Evolutionary conservation across 202 grass and related monocot genomes (phyloP).

Genomic region (Zoysia matrella): DNA sequence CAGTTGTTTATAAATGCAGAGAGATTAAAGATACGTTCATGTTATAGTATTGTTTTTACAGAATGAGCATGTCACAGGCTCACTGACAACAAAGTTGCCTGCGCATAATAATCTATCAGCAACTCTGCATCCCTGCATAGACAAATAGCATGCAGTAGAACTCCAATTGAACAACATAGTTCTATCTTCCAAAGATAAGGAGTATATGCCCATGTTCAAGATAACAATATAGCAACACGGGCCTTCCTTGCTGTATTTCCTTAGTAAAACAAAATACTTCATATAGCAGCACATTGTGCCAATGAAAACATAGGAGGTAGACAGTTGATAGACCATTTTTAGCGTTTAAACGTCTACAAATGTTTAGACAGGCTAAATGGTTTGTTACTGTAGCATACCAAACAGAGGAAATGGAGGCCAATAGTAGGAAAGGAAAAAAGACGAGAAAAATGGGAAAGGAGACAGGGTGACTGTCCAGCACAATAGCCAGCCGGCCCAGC

Average conservation of each 20-base stretch:
- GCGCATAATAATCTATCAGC: background rate
- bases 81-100: too few relatives aligned
- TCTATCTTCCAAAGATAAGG: background rate
- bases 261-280: background rate
- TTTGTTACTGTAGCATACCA: too few relatives aligned
- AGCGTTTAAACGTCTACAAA: too few relatives aligned
- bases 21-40: background rate
- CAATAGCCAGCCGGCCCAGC: too few relatives aligned
- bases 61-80: background rate
- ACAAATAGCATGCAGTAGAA: conserved; percentile 13
- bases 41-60: background rate
- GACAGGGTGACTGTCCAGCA: too few relatives aligned
- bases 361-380: too few relatives aligned
- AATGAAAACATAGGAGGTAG: background rate
- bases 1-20: background rate
- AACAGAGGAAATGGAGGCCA: too few relatives aligned
- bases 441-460: too few relatives aligned
- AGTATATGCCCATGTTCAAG: background rate
- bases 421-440: too few relatives aligned
- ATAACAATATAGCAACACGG: background rate
- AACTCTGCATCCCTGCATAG: background rate
- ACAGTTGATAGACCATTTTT: too few relatives aligned
- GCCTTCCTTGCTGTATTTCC: too few relatives aligned
- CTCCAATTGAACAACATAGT: background rate
- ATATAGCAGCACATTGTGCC: background rate